Evolutionary conservation across 257 asterid genomes (phyloP).

Genomic region (Linderniella brevidens): DNA sequence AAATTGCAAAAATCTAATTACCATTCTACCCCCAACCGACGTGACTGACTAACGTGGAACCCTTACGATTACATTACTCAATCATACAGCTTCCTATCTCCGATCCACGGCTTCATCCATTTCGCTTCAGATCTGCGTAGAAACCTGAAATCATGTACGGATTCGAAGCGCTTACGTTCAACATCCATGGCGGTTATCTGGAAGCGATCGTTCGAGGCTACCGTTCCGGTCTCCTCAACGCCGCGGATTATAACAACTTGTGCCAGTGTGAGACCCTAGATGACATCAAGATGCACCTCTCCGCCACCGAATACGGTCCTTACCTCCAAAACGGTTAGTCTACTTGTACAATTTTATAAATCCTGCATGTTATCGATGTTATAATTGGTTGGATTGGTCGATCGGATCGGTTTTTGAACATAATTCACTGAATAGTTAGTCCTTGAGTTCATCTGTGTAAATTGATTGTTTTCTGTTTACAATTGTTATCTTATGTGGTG

Average conservation of each 20-base stretch:
- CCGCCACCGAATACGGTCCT: conserved; percentile 79
- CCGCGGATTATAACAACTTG: conserved; percentile 69
- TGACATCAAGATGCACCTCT: conserved; percentile 81
- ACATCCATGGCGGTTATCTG: conserved; percentile 69
- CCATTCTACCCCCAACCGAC: no score
- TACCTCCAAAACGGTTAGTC: conserved; percentile 65
- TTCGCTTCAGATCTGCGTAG: conserved; percentile 32
- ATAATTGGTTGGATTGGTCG: not conserved
- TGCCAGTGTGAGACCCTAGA: conserved; percentile 77
- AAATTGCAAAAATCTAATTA: no score
- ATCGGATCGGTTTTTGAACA: conserved; percentile 6
- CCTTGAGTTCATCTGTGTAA: no score
- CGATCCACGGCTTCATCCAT: conserved; percentile 3
- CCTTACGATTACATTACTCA: conserved; percentile 1
- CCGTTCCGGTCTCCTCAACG: conserved; percentile 65
- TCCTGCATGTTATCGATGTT: no score
- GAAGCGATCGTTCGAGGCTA: conserved; percentile 76
- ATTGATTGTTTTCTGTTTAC: no score
- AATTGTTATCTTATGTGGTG: no score
- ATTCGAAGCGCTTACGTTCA: conserved; percentile 80
- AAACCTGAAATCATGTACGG: conserved; percentile 35
- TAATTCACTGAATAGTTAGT: no score
- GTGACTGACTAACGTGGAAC: no score
- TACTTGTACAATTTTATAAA: not conserved
- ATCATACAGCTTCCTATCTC: not conserved